Evolutionary conservation across 106 monocot species (phyloP), one percentile per base, ranked within the genome.

Genomic region (Phalaenopsis equestris): DNA sequence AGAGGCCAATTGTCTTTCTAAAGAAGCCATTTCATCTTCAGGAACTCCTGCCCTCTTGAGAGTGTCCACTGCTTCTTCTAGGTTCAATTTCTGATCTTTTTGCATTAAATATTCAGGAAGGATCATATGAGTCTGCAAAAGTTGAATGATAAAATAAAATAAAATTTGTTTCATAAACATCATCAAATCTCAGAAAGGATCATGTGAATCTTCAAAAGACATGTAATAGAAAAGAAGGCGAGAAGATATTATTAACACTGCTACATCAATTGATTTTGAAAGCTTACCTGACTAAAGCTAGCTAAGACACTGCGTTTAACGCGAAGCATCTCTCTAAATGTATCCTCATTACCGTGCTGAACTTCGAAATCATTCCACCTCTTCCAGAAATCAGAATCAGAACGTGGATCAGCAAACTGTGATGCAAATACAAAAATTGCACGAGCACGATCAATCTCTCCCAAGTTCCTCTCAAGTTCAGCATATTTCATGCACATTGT

Each of bases 341-440:
- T 99, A 75, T 99, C 99, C 76, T 95, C 99, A 43, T 99, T 99
- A 56, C 99, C 99, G 85, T 95, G 99, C 61, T 89, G 93, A 43
- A 95, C 90, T 77, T 99, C 99, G 72, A 99, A 99, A 48, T 95
- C 95, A 56, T 99, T 87, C 99, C 95, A 99, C 84, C 91, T 93
- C 23, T 86, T 88, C 99, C 99, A 99, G 56, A 99, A 99, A 73
- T 74, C 77, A 2, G 91, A 82, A 83, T 95, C 95, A 55, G 89
- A 80, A 46, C 91, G 87, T 75, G 99, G 99, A 85, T 99, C 99
- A 8, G 92, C 87, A 81, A 88, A 95, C 49, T 95, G 91, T 38
- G 99, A 91, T 77, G 99, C 85, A 83, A 87, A 93, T 41, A 88
- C 80, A 82, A 90, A 99, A 75, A 99, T 84, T 23, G 85, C 89